Evolutionary conservation across 495 filamentous ascomycete species (phyloP), one percentile per base, ranked within the genome.

Genomic region (Penicillium samsonianum): DNA sequence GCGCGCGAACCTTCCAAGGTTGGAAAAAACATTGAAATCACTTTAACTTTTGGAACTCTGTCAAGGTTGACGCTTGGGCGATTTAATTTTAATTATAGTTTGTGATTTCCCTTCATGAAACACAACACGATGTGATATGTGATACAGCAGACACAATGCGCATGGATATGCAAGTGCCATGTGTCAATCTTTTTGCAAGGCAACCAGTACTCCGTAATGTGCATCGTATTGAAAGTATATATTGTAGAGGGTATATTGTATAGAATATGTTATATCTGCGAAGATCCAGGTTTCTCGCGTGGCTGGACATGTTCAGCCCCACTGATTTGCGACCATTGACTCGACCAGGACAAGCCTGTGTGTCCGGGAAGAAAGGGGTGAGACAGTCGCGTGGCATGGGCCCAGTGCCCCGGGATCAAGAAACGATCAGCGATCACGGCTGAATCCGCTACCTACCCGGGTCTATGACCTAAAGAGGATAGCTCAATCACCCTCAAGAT

Each of bases 131-230:
- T 38, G 35, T 38, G 35, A 38, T 47, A 50, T 64, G 61, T 64
- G 61, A 67, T 64, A 57, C 49, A 56, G 14, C 19, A 19, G 14
- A 10, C 23, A 38, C 7, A 38, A 38, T n/a, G 16, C 35, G 49
- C 40, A 43, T 52, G 52, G 50, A 54, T 51, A 60, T 65, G 65
- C 65, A 66, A 59, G 63, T 64, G 63, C 65, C 65, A 68, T 68
- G 63, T 66, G 65, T 66, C 65, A 63, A 28, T 17, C 44, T 42
- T 50, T 35, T 26, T 38, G 25, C 26, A 57, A 57, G 55, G 55
- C 53, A 55, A 55, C 53, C 31, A 37, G 12, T 43, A 20, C 17
- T 2, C 12, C 1, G 10, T 33, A 33, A 10, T 14, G 47, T 22
- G 20, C 10, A 9, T 31, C 37, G 50, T 31, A 43, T 42, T 26